A percentile compares a stretch with the other conserved stretches of the same genome.
phyloP scores from a whole-genome alignment of 2,329 filamentous ascomycete genomes.

The Metarhizium brunneum region DNA sequence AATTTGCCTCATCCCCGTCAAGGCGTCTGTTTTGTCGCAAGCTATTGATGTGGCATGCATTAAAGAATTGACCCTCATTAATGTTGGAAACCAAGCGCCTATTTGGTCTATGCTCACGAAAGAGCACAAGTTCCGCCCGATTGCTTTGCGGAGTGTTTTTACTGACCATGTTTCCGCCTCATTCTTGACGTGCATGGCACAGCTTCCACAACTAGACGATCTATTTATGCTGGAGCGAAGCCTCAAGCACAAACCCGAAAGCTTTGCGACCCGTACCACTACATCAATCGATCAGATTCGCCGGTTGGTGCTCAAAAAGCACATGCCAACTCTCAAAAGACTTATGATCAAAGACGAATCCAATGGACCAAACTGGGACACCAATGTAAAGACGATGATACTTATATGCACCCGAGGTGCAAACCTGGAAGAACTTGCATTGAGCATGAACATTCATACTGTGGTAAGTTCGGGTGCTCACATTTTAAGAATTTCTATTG shows the following conservation, averaged over 20 bases:
- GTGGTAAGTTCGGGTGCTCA: slow-evolving; percentile 36
- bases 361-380: slow-evolving; percentile 42
- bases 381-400: slow-evolving; percentile 43
- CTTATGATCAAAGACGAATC: slow-evolving; percentile 52
- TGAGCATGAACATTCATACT: slow-evolving; percentile 42
- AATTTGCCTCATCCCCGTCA: slow-evolving; percentile 51
- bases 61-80: slow-evolving; percentile 50
- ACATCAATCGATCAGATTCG: slow-evolving; percentile 50
- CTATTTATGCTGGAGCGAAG: slow-evolving; percentile 50
- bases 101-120: slow-evolving; percentile 50
- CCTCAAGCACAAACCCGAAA: slow-evolving; percentile 40
- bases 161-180: slow-evolving; percentile 51
- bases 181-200: slow-evolving; percentile 44
- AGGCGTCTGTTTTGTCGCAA: slow-evolving; percentile 44
- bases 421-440: slow-evolving; percentile 44
- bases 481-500: background rate
- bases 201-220: slow-evolving; percentile 45
- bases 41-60: slow-evolving; percentile 49
- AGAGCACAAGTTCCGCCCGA: slow-evolving; percentile 39
- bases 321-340: slow-evolving; percentile 42
- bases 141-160: slow-evolving; percentile 48
- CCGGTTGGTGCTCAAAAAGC: slow-evolving; percentile 46
- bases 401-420: slow-evolving; percentile 42
- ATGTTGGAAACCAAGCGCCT: slow-evolving; percentile 50
- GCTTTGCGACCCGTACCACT: slow-evolving; percentile 39